Evolutionary conservation across 2,329 filamentous ascomycete species (phyloP), one percentile per base, ranked within the genome.

Genomic region (Lasiodiplodia citricola): DNA sequence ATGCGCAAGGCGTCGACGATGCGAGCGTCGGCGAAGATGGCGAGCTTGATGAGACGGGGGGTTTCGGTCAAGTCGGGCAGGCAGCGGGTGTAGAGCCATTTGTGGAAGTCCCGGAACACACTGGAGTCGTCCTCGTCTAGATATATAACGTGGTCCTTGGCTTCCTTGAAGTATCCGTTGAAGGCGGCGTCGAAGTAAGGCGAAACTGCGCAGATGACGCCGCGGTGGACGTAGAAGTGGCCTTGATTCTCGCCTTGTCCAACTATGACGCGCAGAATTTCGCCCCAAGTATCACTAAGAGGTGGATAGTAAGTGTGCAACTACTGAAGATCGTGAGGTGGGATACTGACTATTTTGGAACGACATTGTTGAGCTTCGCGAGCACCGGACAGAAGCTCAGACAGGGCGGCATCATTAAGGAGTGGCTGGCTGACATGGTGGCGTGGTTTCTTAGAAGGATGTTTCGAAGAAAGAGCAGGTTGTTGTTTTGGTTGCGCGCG

Each of bases 121-220:
- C 2, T 14, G 7, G 16, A 5, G 31, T 38, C 31, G 7, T 58
- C 55, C 31, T 58, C 31, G 7, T 37, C 31, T 8, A 58, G 35
- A 21, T 21, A 16, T 8, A 37, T 14, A 3, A 13, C 7, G 4
- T 35, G 14, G 11, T 37, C 37, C 14, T 10, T 58, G 55, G 13
- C 69, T 62, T 75, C 74, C 57, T 67, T 71, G 68, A 74, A 73
- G 3, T 54, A 41, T 11, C 71, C 69, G 47, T 71, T 71, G 16
- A 76, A 55, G 4, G 72, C 70, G n/a, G 70, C 72, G 2, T 73
- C 35, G 57, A 77, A 75, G 68, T 71, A 75, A 6, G 60, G 50
- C 0, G 73, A 75, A 28, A 72, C 69, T 4, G 69, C 65, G 35
- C 70, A 70, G 28, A 77, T 68, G 5, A 76, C 67, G 6, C 68